phyloP scores from a whole-genome alignment of 2,329 filamentous ascomycete genomes.

The Alternaria rosae region DNA sequence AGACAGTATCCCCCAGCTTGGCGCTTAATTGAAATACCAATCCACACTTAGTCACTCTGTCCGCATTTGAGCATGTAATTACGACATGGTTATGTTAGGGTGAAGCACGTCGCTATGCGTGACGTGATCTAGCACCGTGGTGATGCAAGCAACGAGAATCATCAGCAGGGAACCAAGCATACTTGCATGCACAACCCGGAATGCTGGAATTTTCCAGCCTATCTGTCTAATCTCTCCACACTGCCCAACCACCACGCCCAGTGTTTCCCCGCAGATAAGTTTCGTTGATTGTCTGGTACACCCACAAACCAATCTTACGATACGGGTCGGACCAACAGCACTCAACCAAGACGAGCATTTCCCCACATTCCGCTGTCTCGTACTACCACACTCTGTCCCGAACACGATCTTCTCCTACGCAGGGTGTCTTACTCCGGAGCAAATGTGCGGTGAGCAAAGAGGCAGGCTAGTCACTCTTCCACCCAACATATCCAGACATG shows the following conservation, averaged over 20 bases:
- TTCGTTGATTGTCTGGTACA: conserved; percentile 12
- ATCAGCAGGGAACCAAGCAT: conserved; percentile 23
- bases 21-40: conserved; percentile 43
- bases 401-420: conserved; percentile 18
- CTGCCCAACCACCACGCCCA: conserved; percentile 4
- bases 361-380: conserved; percentile 17
- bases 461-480: neutral
- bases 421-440: conserved; percentile 20
- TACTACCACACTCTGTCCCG: conserved; percentile 17
- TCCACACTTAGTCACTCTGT: conserved; percentile 20
- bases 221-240: conserved; percentile 15
- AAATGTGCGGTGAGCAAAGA: conserved; percentile 21
- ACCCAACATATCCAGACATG: conserved; percentile 7
- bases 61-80: conserved; percentile 25
- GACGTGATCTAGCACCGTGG: conserved; percentile 45
- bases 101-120: conserved; percentile 23
- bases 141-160: conserved; percentile 35
- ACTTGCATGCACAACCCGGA: conserved; percentile 28
- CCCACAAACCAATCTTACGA: conserved; percentile 2
- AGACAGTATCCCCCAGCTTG: conserved; percentile 41
- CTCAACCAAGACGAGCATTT: conserved; percentile 9
- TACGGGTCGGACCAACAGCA: conserved; percentile 24
- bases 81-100: conserved; percentile 39
- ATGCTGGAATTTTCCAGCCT: conserved; percentile 14
- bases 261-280: conserved; percentile 29